phyloP scores from a whole-genome alignment of 495 filamentous ascomycete species.

The Lineolata rhizophorae region DNA sequence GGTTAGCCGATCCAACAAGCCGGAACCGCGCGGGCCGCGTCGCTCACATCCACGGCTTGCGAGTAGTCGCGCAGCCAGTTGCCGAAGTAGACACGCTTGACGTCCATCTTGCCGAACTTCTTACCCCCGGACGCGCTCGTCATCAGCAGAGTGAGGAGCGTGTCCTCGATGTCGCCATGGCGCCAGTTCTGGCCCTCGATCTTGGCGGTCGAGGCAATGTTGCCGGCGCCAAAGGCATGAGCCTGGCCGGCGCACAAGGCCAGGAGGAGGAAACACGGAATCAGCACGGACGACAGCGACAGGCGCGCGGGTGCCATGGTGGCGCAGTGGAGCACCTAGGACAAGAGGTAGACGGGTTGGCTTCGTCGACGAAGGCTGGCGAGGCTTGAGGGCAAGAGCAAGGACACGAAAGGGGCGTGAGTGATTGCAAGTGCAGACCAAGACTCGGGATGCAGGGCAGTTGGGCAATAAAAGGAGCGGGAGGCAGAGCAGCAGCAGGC shows the following conservation, averaged over 20 bases:
- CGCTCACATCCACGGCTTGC: slow-evolving; percentile 46
- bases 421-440: too few species aligned
- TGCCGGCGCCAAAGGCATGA: slow-evolving; percentile 71
- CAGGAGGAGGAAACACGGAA: slow-evolving; percentile 34
- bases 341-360: too few species aligned
- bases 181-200: slow-evolving; percentile 80
- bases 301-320: slow-evolving; percentile 1
- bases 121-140: slow-evolving; percentile 50
- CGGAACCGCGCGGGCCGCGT: background rate
- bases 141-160: slow-evolving; percentile 52
- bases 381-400: too few species aligned
- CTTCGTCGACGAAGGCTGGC: too few species aligned
- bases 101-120: slow-evolving; percentile 72
- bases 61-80: slow-evolving; percentile 58
- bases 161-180: slow-evolving; percentile 91
- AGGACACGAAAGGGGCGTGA: too few species aligned
- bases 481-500: too few species aligned
- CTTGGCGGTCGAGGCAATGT: slow-evolving; percentile 52
- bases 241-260: slow-evolving; percentile 38
- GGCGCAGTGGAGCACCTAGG: too few species aligned
- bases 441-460: too few species aligned
- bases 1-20: background rate
- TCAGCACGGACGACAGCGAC: slow-evolving; percentile 11
- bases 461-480: too few species aligned
- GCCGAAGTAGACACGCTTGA: slow-evolving; percentile 66